Evolutionary conservation across 2,329 filamentous ascomycete species (phyloP).

Genomic region (Trichoderma aggressivum): DNA sequence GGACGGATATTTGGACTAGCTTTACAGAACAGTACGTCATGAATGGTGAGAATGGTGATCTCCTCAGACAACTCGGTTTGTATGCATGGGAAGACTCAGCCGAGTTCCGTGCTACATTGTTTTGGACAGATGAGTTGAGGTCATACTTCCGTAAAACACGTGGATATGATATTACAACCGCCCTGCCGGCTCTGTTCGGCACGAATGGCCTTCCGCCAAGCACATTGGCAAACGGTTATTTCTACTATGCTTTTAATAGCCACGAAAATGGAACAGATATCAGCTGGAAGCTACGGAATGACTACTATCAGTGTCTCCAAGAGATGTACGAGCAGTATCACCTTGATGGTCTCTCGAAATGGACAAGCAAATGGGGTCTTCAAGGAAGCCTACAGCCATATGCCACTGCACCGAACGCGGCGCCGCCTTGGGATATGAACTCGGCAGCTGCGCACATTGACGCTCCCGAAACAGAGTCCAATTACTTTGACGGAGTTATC

Average conservation of each 20-base stretch:
- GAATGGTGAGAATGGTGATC: not conserved
- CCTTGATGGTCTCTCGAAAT: not conserved
- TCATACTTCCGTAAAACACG: not conserved
- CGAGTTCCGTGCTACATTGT: not conserved
- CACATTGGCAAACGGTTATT: conserved; percentile 3
- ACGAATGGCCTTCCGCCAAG: not conserved
- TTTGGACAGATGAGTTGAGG: not conserved
- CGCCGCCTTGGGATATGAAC: conserved; percentile 6
- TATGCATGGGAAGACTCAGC: conserved; percentile 9
- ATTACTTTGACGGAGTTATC: conserved; percentile 6
- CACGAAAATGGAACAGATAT: conserved; percentile 2
- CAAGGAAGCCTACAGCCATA: conserved; percentile 2
- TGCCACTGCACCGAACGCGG: not conserved
- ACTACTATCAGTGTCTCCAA: conserved; percentile 6
- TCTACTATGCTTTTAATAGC: conserved; percentile 1
- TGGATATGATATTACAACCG: not conserved
- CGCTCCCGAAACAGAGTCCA: conserved; percentile 7
- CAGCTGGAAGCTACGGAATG: conserved; percentile 8
- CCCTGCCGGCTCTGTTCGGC: not conserved
- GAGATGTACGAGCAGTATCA: conserved; percentile 6
- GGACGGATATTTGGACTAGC: not conserved
- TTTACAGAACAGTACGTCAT: conserved; percentile 3
- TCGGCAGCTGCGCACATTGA: conserved; percentile 6
- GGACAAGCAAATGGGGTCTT: conserved; percentile 3
- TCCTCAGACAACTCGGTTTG: not conserved